Evolutionary conservation across 441 rosid species (phyloP), one percentile per base, ranked within the genome.

Genomic region (Pelargonium australe): DNA sequence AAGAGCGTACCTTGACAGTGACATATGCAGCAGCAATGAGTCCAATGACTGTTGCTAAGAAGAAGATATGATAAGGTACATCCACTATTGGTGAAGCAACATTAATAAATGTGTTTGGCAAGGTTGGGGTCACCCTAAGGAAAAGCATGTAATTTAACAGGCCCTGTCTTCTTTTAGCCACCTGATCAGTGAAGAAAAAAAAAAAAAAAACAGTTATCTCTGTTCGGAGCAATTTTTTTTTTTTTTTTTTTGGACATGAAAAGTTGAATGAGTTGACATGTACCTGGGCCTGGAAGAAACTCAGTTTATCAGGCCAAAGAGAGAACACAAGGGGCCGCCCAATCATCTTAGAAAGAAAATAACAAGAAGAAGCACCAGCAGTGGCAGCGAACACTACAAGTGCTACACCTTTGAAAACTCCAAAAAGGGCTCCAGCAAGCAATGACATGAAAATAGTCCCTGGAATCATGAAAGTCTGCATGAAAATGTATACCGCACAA

Each of bases 401-500:
- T 74, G 91, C 44, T 71, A 91, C 84, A 60, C 97, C 99, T 82
- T 88, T 85, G 40, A 89, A 68, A 66, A 89, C 95, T 0, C 99
- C 99, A 77, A 89, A 94, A 72, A 94, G 96, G 47, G 98, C 97
- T 67, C 98, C 98, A 37, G 98, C 98, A 9, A 94, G 92, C 77
- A 89, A 74, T 63, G 99, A 94, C 97, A 94, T 89, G 82, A 94
- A 94, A 84, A 94, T 87, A n/a, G 99, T 94, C 75, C 99, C 99
- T 9, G 99, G 99, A 73, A 94, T 94, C 99, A 94, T 94, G 70
- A 94, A 94, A 16, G 97, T 91, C 83, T 94, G 98, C 97, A 91
- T 94, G 83, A 94, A 94, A 77, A 94, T 91, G 78, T 94, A 94
- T 0, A 89, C 91, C 5, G 99, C 84, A 80, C 95, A 91, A 80